Conservation (phyloP, 768 basidiomycete genomes). For the Dioszegia aurantiaca region DNA sequence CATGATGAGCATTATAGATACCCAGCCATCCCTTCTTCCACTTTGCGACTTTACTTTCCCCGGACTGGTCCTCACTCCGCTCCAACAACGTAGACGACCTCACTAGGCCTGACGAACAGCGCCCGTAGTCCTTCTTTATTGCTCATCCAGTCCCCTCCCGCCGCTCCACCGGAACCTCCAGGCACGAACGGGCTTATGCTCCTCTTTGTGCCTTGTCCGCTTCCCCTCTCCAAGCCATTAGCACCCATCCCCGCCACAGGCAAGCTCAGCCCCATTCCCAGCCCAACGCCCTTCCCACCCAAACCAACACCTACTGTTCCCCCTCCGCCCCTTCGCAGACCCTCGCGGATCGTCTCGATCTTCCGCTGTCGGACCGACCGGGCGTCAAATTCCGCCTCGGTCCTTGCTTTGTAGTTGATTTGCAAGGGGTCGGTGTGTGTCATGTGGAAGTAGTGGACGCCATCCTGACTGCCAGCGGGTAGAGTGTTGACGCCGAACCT, state of each 20-base stretch:
- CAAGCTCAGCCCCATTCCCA: slow-evolving; percentile 12
- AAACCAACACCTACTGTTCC: no score
- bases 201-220: slow-evolving; percentile 7
- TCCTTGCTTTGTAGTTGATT: background rate
- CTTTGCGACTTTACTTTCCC: no score
- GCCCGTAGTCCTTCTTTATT: slow-evolving; percentile 20
- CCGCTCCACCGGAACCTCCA: background rate
- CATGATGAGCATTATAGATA: background rate
- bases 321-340: background rate
- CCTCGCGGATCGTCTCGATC: slow-evolving; percentile 24
- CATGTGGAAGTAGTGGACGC: slow-evolving; percentile 39
- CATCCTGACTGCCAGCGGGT: slow-evolving; percentile 27
- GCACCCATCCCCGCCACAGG: background rate
- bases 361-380: slow-evolving; percentile 19
- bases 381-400: slow-evolving; percentile 5
- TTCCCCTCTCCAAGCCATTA: background rate
- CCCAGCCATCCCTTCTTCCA: no score
- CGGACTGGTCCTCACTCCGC: slow-evolving; percentile 16
- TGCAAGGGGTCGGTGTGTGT: slow-evolving; percentile 6
- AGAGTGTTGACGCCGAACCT: slow-evolving; percentile 28
- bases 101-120: slow-evolving; percentile 44
- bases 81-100: slow-evolving; percentile 46
- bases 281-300: slow-evolving; percentile 10
- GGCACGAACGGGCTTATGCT: slow-evolving; percentile 26
- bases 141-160: slow-evolving; percentile 12